These are phyloP conservation scores for Pseudogymnoascus sp. DNA, from an alignment of 2,329 filamentous ascomycete species.

Conservation along the genomic window DNA sequence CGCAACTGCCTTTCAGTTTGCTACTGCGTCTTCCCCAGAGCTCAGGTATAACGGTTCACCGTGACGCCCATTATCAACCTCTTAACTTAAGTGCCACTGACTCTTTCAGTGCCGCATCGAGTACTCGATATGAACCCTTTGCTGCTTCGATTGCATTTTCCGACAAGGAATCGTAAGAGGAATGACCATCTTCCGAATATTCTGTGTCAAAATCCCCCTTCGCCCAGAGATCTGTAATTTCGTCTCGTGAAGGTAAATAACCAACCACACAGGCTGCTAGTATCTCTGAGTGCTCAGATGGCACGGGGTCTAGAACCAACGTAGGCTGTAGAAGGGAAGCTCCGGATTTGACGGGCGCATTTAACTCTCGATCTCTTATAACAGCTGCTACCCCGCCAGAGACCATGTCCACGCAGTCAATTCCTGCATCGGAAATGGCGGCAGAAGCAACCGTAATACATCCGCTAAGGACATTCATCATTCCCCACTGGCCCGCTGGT, in stretches of 20 bases:
- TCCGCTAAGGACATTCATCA: conserved; percentile 84
- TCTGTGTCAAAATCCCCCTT: conserved; percentile 56
- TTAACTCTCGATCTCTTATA: conserved; percentile 39
- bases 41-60: neutral
- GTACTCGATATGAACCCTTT: conserved; percentile 47
- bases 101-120: conserved; percentile 54
- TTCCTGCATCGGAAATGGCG: conserved; percentile 86
- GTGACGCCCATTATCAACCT: neutral
- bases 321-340: conserved; percentile 26
- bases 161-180: conserved; percentile 44
- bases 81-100: conserved; percentile 34
- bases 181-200: conserved; percentile 35
- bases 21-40: neutral
- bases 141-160: conserved; percentile 58
- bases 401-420: conserved; percentile 89
- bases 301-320: conserved; percentile 71
- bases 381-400: conserved; percentile 83
- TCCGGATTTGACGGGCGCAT: conserved; percentile 19
- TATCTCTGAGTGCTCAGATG: conserved; percentile 69
- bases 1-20: neutral
- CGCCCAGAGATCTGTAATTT: conserved; percentile 91
- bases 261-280: conserved; percentile 81
- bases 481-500: conserved; percentile 65
- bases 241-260: conserved; percentile 78
- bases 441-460: conserved; percentile 92